A percentile compares a stretch with the other conserved stretches of the same genome.
Evolutionary conservation across 768 basidiomycete genomes (phyloP).

Genomic region (Termitomyces sp.): DNA sequence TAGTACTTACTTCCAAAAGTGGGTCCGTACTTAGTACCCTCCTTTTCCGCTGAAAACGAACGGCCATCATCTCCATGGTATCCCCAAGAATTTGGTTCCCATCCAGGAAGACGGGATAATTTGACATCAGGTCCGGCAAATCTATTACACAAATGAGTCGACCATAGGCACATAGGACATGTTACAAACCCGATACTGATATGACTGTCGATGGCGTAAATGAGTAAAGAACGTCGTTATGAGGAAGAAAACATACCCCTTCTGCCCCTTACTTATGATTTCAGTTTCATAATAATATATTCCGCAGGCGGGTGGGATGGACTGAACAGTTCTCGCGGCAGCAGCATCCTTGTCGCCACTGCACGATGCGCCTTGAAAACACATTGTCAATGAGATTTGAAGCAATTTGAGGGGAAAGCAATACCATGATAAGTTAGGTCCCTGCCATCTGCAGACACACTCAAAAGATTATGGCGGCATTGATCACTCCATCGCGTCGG

Average conservation of each 20-base stretch:
- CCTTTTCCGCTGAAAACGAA: conserved; percentile 70
- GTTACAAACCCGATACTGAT: conserved; percentile 73
- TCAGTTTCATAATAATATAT: conserved; percentile 95
- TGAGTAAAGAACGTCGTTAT: conserved; percentile 7
- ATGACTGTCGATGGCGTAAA: conserved; percentile 42
- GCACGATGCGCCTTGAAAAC: conserved; percentile 40
- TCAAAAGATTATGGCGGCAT: conserved; percentile 54
- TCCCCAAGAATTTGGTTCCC: conserved; percentile 85
- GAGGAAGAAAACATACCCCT: conserved; percentile 54
- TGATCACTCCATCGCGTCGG: conserved; percentile 81
- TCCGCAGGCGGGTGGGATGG: conserved; percentile 83
- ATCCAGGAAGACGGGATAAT: conserved; percentile 77
- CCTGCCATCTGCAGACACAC: conserved; percentile 65
- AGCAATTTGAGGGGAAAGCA: conserved; percentile 4
- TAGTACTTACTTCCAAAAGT: conserved; percentile 69
- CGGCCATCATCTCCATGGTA: conserved; percentile 91
- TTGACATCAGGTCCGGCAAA: conserved; percentile 66
- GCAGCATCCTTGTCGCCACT: conserved; percentile 80
- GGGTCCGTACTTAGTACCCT: conserved; percentile 70
- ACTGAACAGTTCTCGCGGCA: conserved; percentile 70
- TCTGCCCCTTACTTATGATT: conserved; percentile 73
- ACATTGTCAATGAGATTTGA: background rate
- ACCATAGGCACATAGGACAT: background rate
- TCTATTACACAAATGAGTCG: conserved; percentile 30
- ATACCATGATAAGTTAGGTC: conserved; percentile 71